Evolutionary conservation across 2,329 filamentous ascomycete species (phyloP), one percentile per base, ranked within the genome.

Genomic region (Sphaerostilbella broomeana): DNA sequence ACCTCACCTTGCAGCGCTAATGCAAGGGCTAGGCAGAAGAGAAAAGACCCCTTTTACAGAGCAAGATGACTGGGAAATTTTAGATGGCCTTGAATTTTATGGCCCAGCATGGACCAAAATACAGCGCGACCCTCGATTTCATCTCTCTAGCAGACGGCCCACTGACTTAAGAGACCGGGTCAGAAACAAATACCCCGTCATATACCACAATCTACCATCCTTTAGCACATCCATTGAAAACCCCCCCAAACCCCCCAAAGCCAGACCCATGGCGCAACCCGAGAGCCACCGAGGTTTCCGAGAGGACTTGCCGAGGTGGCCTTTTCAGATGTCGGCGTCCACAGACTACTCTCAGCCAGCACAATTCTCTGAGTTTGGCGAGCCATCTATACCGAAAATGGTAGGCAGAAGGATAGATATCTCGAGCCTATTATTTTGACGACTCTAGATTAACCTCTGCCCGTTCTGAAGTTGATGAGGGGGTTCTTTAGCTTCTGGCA

Each of bases 51-150:
- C 75, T 1, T 83, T 81, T 46, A 77, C 76, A 0, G 73, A 77
- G 19, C 68, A 77, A 46, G 79, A 83, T 43, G 79, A 83, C 49
- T 62, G 62, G 20, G 73, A 79, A 47, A 82, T 82, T 30, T 61
- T 81, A 1, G 64, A 74, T 42, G 79, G 79, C 0, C 70, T 80
- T 25, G 63, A 75, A 26, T 53, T 67, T 4, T 79, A 81, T 51
- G 78, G 78, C 1, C 74, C 77, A 7, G 70, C 75, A 7, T 82
- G 79, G 78, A 79, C 77, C 36, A 76, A 73, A 54, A 82, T 82
- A 15, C 77, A 79, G 52, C 68, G 76, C 24, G 77, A 82, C 44
- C 58, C 70, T 11, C 64, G 64, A 20, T 79, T 77, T 56, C 65
- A 76, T 43, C 61, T 82, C n/a, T 68, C 71, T 4, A 72, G 57